Conservation (phyloP, 1,284 basidiomycete genomes). For the Bondarzewia mesenterica region DNA sequence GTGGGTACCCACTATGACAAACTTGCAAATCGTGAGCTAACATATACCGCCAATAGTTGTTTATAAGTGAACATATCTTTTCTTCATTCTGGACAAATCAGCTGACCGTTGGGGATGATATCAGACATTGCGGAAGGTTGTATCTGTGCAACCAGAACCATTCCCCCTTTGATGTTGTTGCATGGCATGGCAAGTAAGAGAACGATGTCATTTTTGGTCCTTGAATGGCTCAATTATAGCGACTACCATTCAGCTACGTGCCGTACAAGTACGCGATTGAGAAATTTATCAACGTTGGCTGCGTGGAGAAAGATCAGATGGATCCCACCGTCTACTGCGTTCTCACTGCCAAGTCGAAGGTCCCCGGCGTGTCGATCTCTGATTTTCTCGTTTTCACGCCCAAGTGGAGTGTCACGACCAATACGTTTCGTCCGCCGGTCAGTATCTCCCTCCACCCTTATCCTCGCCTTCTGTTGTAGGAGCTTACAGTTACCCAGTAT, state of each 20-base stretch:
- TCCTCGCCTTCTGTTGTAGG: background rate
- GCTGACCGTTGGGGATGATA: background rate
- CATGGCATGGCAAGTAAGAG: constrained; percentile 58
- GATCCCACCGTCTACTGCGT: constrained; percentile 62
- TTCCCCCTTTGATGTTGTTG: constrained; percentile 69
- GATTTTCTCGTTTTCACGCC: constrained; percentile 59
- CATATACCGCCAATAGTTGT: too few species aligned
- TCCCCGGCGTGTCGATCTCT: constrained; percentile 43
- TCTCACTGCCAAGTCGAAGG: constrained; percentile 55
- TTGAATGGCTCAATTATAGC: background rate
- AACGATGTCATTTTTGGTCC: background rate
- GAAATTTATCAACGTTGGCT: constrained; percentile 61
- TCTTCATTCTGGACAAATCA: background rate
- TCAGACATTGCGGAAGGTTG: constrained; percentile 50
- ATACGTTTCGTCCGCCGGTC: constrained; percentile 37
- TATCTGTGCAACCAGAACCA: constrained; percentile 53
- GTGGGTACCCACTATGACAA: constrained; percentile 24
- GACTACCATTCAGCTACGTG: constrained; percentile 44
- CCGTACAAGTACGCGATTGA: constrained; percentile 66
- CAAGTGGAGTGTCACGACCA: constrained; percentile 52
- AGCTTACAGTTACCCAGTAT: background rate
- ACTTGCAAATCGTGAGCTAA: too few species aligned
- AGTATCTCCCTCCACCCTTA: constrained; percentile 8
- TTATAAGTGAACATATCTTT: constrained; percentile 32
- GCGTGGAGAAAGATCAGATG: constrained; percentile 57